Evolutionary conservation across 2,329 filamentous ascomycete species (phyloP).

Genomic region (Parasarocladium wereldwijsianum): DNA sequence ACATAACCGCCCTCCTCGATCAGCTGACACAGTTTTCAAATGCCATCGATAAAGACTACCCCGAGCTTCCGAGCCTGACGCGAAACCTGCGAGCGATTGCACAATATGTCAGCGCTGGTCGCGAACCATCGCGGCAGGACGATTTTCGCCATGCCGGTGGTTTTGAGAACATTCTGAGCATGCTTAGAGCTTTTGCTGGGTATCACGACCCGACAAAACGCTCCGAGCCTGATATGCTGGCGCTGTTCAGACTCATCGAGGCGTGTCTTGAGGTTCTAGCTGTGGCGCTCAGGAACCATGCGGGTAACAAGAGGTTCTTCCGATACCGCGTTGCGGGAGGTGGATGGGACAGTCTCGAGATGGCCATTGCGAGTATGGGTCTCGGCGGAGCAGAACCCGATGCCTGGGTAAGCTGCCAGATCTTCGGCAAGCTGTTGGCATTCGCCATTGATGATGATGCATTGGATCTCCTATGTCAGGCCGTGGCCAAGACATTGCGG

Average conservation of each 20-base stretch:
- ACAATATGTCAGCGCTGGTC: slow-evolving; percentile 39
- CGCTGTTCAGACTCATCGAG: slow-evolving; percentile 55
- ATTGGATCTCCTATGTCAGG: slow-evolving; percentile 53
- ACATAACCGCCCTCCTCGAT: slow-evolving; percentile 40
- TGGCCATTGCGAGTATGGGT: slow-evolving; percentile 54
- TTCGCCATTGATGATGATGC: slow-evolving; percentile 70
- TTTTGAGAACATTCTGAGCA: slow-evolving; percentile 58
- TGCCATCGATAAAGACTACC: slow-evolving; percentile 25
- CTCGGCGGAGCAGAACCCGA: slow-evolving; percentile 53
- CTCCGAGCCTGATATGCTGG: slow-evolving; percentile 45
- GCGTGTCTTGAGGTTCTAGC: slow-evolving; percentile 60
- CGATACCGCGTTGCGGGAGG: slow-evolving; percentile 57
- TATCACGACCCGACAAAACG: slow-evolving; percentile 58
- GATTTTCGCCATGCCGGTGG: slow-evolving; percentile 70
- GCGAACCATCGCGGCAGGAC: slow-evolving; percentile 43
- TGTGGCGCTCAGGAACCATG: slow-evolving; percentile 60
- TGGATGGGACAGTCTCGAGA: slow-evolving; percentile 66
- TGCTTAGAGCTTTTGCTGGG: slow-evolving; percentile 56
- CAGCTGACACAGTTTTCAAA: slow-evolving; percentile 20
- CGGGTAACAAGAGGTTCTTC: slow-evolving; percentile 82
- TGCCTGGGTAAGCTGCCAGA: slow-evolving; percentile 50
- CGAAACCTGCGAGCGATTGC: slow-evolving; percentile 50
- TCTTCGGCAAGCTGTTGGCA: slow-evolving; percentile 70
- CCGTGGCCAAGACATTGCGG: slow-evolving; percentile 23
- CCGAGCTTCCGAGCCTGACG: slow-evolving; percentile 31